These are phyloP conservation scores for Athelia psychrophila DNA, from an alignment of 1,284 basidiomycete genomes.

Conservation along the genomic window DNA sequence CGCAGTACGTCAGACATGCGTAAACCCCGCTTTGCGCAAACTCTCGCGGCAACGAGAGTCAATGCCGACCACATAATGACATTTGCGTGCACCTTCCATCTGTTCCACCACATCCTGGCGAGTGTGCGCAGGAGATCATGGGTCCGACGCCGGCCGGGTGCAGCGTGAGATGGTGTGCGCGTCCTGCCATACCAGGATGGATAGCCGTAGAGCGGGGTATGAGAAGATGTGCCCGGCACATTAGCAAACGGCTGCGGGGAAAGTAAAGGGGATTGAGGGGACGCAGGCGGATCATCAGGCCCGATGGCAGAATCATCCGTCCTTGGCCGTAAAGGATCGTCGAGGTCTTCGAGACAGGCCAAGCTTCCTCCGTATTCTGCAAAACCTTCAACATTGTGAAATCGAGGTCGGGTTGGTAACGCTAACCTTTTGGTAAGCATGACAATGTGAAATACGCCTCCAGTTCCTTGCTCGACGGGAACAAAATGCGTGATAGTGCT, in stretches of 20 bases:
- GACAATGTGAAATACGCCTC: slow-evolving; percentile 52
- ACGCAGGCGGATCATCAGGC: slow-evolving; percentile 17
- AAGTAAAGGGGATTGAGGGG: slow-evolving; percentile 20
- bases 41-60: slow-evolving; percentile 8
- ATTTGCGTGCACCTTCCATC: slow-evolving; percentile 48
- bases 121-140: slow-evolving; percentile 70
- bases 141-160: slow-evolving; percentile 66
- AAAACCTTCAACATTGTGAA: slow-evolving; percentile 6
- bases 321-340: slow-evolving; percentile 39
- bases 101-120: slow-evolving; percentile 60
- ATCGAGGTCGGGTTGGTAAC: slow-evolving; percentile 11
- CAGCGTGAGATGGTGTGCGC: slow-evolving; percentile 39
- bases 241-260: slow-evolving; percentile 13
- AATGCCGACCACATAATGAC: slow-evolving; percentile 25
- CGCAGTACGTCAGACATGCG: too few species aligned
- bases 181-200: slow-evolving; percentile 42
- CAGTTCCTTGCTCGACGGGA: slow-evolving; percentile 62
- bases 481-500: slow-evolving; percentile 71
- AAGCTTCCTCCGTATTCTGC: slow-evolving; percentile 63
- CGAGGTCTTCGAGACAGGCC: slow-evolving; percentile 40
- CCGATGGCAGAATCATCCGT: neutral
- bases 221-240: slow-evolving; percentile 50
- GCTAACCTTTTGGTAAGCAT: slow-evolving; percentile 59
- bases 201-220: slow-evolving; percentile 87
- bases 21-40: neutral